These are phyloP conservation scores for Trichoderma brevicompactum DNA, from an alignment of 2,329 filamentous ascomycete species.

Conservation along the genomic window DNA sequence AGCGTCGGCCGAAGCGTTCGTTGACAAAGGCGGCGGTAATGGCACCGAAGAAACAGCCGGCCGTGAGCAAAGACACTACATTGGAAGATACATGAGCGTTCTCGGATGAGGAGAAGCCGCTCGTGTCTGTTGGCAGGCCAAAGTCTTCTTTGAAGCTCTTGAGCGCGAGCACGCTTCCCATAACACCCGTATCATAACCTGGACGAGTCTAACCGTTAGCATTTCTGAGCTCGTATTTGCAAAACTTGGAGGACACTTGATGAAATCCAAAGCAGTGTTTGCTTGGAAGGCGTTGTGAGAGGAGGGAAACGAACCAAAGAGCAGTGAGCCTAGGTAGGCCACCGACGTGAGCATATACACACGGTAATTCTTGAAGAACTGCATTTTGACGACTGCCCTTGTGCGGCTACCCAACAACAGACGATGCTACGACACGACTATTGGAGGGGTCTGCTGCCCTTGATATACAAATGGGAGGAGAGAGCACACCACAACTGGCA, in stretches of 20 bases:
- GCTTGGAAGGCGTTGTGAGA: not conserved
- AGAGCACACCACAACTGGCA: not conserved
- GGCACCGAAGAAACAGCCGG: slow-evolving; percentile 35
- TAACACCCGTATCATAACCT: slow-evolving; percentile 30
- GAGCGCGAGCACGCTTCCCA: slow-evolving; percentile 31
- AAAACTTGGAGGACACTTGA: not conserved
- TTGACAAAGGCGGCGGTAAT: slow-evolving; percentile 33
- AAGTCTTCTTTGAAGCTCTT: slow-evolving; percentile 32
- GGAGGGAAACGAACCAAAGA: slow-evolving; percentile 22
- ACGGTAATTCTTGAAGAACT: slow-evolving; percentile 28
- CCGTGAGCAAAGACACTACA: slow-evolving; percentile 32
- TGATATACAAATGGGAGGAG: slow-evolving; percentile 7
- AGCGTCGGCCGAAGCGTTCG: slow-evolving; percentile 33
- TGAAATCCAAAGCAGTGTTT: not conserved
- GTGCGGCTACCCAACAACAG: not conserved
- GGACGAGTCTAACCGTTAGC: not conserved
- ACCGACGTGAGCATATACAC: slow-evolving; percentile 29
- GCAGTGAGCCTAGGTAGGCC: slow-evolving; percentile 28
- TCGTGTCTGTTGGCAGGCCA: slow-evolving; percentile 29
- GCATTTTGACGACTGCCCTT: slow-evolving; percentile 6
- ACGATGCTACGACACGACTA: not conserved
- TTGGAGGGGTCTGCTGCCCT: not conserved
- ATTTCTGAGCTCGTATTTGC: not conserved
- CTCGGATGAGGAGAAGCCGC: slow-evolving; percentile 29
- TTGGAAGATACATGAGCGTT: slow-evolving; percentile 31